Percentiles rank a stretch among this genome's conserved stretches.
phyloP scores from a whole-genome alignment of 495 filamentous ascomycete genomes.

The Aspergillus sclerotioniger region DNA sequence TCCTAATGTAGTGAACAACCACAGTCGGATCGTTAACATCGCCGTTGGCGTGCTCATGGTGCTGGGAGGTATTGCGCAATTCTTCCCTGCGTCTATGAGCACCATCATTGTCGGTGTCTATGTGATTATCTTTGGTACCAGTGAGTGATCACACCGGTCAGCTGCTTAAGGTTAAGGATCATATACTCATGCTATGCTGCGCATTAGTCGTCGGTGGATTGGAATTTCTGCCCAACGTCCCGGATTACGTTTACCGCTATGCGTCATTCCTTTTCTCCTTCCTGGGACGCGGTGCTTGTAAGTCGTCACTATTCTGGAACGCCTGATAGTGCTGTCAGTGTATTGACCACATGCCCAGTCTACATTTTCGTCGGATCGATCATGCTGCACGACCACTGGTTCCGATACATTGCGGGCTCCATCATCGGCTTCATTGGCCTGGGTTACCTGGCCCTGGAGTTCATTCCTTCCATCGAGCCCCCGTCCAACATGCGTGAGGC shows the following conservation, averaged over 20 bases:
- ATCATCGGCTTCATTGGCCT: constrained; percentile 75
- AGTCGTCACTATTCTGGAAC: constrained; percentile 33
- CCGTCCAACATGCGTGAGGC: constrained; percentile 96
- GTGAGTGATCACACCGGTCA: constrained; percentile 49
- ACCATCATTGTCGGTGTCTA: constrained; percentile 78
- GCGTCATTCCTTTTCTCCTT: constrained; percentile 98
- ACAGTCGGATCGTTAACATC: constrained; percentile 90
- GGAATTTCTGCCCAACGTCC: constrained; percentile 84
- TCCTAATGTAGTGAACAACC: constrained; percentile 15
- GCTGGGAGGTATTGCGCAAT: constrained; percentile 84
- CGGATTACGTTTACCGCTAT: constrained; percentile 87
- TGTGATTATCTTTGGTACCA: constrained; percentile 83
- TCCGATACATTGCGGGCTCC: constrained; percentile 64
- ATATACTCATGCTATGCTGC: constrained; percentile 11
- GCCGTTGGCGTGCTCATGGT: constrained; percentile 85
- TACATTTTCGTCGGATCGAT: constrained; percentile 95
- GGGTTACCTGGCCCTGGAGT: constrained; percentile 81
- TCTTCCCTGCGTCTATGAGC: constrained; percentile 52
- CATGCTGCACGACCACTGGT: constrained; percentile 59
- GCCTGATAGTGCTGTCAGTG: constrained; percentile 11
- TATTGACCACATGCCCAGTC: constrained; percentile 52
- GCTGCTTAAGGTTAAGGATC: background rate
- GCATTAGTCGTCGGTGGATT: constrained; percentile 43
- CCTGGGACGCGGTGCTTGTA: constrained; percentile 91
- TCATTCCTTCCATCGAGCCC: constrained; percentile 93